These are phyloP conservation scores for Penicillium crustosum DNA, from an alignment of 2,329 filamentous ascomycete genomes.

Conservation along the genomic window DNA sequence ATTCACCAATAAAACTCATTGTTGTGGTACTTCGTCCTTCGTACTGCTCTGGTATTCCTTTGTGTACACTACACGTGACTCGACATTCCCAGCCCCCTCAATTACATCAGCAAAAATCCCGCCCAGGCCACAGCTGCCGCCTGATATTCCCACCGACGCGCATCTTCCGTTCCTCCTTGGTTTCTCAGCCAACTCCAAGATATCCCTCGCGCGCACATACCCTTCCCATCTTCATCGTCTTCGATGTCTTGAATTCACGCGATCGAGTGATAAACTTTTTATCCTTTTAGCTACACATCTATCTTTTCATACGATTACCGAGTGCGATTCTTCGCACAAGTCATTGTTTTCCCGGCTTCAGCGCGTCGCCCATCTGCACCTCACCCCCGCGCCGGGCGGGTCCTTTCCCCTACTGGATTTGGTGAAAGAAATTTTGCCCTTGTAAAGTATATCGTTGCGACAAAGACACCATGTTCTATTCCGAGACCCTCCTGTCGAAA, in stretches of 20 bases:
- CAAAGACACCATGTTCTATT: conserved; percentile 79
- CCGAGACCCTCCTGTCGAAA: conserved; percentile 91
- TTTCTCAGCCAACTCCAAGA: conserved; percentile 25
- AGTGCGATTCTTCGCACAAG: conserved; percentile 16
- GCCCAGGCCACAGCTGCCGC: conserved; percentile 9
- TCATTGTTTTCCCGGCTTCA: conserved; percentile 34
- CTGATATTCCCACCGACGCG: conserved; percentile 28
- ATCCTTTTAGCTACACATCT: conserved; percentile 2
- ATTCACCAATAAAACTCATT: neutral
- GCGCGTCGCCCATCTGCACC: conserved; percentile 34
- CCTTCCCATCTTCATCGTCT: conserved; percentile 9
- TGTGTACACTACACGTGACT: conserved; percentile 28
- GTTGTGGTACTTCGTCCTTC: neutral
- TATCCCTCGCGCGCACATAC: conserved; percentile 18
- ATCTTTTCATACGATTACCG: conserved; percentile 2
- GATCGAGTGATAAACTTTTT: conserved; percentile 6
- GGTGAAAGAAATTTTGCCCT: conserved; percentile 39
- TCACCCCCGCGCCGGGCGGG: conserved; percentile 37
- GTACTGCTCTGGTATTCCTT: neutral
- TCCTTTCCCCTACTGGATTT: conserved; percentile 21
- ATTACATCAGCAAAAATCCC: conserved; percentile 23
- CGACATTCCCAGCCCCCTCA: conserved; percentile 29
- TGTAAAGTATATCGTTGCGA: conserved; percentile 15
- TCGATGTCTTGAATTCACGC: conserved; percentile 15
- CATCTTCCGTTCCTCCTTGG: conserved; percentile 21